phyloP scores from a whole-genome alignment of 2,329 filamentous ascomycete species.

The Pseudopyricularia javanii region DNA sequence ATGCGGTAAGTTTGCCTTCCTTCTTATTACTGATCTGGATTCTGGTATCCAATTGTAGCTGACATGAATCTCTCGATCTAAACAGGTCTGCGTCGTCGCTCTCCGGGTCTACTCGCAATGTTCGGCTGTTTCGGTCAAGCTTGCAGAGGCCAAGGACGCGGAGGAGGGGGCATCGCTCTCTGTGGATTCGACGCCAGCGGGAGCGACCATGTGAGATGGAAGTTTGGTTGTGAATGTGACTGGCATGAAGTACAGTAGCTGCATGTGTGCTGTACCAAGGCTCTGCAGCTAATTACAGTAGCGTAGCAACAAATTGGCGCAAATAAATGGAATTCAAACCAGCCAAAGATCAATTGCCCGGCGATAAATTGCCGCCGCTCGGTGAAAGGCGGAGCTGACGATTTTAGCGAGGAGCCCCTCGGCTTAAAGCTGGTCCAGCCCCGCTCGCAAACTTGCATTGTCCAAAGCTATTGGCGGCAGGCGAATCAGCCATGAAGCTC shows the following conservation, averaged over 20 bases:
- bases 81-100: conserved; percentile 19
- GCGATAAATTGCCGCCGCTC: no score
- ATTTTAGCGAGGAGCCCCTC: no score
- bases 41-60: not conserved
- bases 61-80: not conserved
- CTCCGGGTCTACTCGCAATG: conserved; percentile 25
- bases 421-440: no score
- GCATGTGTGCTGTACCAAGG: not conserved
- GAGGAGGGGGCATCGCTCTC: conserved; percentile 17
- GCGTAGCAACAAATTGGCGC: no score
- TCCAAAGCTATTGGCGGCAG: no score
- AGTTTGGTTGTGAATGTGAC: not conserved
- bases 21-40: not conserved
- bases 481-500: no score
- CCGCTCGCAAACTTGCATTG: no score
- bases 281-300: no score
- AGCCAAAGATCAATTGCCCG: no score
- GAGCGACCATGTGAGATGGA: conserved; percentile 14
- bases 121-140: conserved; percentile 17
- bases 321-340: no score
- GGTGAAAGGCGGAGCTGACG: no score
- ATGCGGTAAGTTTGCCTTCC: conserved; percentile 16
- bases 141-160: conserved; percentile 18
- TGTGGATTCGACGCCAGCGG: conserved; percentile 14
- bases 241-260: not conserved